These are phyloP conservation scores for Closterium sp. DNA, from an alignment of 139 green algal genomes.

Conservation along the genomic window DNA sequence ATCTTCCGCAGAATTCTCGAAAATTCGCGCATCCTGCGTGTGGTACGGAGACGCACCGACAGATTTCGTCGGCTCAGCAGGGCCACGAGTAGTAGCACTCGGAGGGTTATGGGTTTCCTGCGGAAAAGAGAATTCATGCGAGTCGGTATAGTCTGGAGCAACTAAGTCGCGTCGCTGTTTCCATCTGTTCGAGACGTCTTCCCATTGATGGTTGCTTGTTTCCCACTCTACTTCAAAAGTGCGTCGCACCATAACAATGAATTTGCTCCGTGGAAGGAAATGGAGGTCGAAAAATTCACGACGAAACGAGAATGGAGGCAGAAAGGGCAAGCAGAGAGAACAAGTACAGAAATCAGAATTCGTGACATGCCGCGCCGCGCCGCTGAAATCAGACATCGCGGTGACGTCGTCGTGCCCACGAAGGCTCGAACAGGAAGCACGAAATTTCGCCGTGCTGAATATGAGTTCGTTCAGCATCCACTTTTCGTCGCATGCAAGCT, in stretches of 20 bases:
- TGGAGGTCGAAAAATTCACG: not conserved
- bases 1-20: not conserved
- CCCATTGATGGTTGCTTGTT: not conserved
- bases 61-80: not conserved
- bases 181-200: not conserved
- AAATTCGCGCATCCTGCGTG: not conserved
- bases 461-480: not conserved
- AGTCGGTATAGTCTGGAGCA: not conserved
- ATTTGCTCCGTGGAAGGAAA: not conserved
- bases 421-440: not conserved
- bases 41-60: not conserved
- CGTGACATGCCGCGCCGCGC: not conserved
- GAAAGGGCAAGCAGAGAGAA: not conserved
- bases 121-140: not conserved
- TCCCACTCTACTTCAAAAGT: not conserved
- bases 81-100: not conserved
- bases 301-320: not conserved
- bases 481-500: not conserved
- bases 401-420: not conserved
- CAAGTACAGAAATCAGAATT: not conserved
- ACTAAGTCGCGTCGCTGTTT: not conserved
- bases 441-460: not conserved
- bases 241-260: not conserved
- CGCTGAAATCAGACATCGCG: not conserved
- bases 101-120: not conserved